These are phyloP conservation scores for Arxiozyma slooffiae DNA, from an alignment of 1,139 yeast genomes.

Conservation along the genomic window DNA sequence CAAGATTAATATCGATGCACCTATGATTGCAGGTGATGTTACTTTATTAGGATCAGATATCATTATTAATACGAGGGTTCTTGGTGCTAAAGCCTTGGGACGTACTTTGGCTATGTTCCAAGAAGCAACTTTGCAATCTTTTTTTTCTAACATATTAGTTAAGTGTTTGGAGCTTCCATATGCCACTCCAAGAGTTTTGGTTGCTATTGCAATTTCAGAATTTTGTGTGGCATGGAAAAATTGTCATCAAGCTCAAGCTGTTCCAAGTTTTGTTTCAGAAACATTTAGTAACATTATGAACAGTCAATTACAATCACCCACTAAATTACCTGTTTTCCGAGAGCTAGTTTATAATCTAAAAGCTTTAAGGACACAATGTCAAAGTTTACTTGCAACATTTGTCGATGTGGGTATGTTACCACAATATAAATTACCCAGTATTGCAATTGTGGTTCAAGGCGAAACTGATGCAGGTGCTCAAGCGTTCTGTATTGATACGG, in stretches of 20 bases:
- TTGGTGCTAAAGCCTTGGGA: constrained; percentile 73
- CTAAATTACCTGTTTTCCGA: constrained; percentile 49
- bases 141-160: constrained; percentile 31
- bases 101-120: constrained; percentile 49
- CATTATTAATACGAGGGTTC: constrained; percentile 64
- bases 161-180: constrained; percentile 39
- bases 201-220: constrained; percentile 64
- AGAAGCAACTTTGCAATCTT: constrained; percentile 34
- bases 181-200: constrained; percentile 70
- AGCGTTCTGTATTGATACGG: constrained; percentile 75
- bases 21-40: constrained; percentile 85
- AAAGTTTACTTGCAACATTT: constrained; percentile 70
- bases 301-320: constrained; percentile 40
- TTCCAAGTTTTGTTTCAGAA: constrained; percentile 25
- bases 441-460: constrained; percentile 88
- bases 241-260: constrained; percentile 9
- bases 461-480: constrained; percentile 92
- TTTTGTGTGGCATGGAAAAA: constrained; percentile 40
- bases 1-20: constrained; percentile 81
- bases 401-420: constrained; percentile 67
- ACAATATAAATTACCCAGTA: constrained; percentile 65
- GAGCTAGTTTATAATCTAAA: constrained; percentile 82
- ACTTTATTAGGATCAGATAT: constrained; percentile 71
- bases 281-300: constrained; percentile 33
- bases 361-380: constrained; percentile 79